Base-by-base conservation (phyloP, 306 rosid species). In the Abrus pulchellus region DNA sequence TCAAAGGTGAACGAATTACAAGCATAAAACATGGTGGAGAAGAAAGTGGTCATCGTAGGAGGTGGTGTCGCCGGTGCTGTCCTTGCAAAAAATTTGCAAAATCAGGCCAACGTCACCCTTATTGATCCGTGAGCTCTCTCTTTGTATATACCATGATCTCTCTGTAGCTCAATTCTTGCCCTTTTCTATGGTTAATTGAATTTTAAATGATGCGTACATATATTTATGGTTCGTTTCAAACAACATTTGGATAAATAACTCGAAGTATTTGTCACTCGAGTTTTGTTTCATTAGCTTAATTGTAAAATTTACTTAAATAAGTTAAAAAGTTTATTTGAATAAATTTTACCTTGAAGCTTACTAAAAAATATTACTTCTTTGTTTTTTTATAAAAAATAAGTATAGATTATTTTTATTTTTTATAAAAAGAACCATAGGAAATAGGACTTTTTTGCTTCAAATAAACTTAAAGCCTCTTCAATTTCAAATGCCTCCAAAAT, bases 31-130 rank as follows among this genome's bases (percentile, higher is more conserved):
- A 86, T 86, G 89, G 84, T 6, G 41, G 84, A 86, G 57, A 83
- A 83, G 81, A 88, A 89, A 80, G 90, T 94, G 49, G 98, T 88
- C 74, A 85, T 94, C 43, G 14, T 92, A 34, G 98, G 98, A 68
- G 98, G 97, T 1, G 98, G 98, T 59, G 86, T 89, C n/a, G 97
- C 94, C 3, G 98, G 98, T 50, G 90, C 94, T 4, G 30, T 83
- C 53, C 80, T 94, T 0, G 93, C 97, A 30, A 89, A 89, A 77
- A 84, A 80, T 34, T 57, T 94, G 14, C 98, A 94, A 45, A 77
- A 87, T 83, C 83, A 49, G 6, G 86, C 92, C 9, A 53, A 83
- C 34, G 84, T 92, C 81, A 90, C 93, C 13, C 93, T 94, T 69
- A 85, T 94, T 83, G 98, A 94, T 79, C 79, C 88, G 97, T 94